These are phyloP conservation scores for Gymnopus androsaceus DNA, from an alignment of 1,284 basidiomycete species.

Conservation along the genomic window DNA sequence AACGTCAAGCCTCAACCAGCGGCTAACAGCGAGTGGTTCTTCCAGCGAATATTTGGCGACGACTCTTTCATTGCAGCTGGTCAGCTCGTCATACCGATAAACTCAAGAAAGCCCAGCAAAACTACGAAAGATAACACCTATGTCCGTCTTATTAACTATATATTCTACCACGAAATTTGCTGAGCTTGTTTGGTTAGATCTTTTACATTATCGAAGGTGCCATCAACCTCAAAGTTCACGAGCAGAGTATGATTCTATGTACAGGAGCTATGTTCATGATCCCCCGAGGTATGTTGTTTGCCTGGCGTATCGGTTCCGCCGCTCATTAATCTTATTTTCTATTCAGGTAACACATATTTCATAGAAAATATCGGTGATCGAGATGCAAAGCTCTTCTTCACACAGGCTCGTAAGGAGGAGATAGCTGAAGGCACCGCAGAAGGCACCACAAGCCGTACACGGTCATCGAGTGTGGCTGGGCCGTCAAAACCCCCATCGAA, in stretches of 20 bases:
- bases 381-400: conserved; percentile 87
- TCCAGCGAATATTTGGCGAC: conserved; percentile 95
- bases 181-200: conserved; percentile 51
- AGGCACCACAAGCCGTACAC: not conserved
- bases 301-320: not conserved
- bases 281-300: conserved; percentile 69
- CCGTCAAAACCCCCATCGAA: not conserved
- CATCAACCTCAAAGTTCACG: conserved; percentile 82
- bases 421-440: conserved; percentile 22
- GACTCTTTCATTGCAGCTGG: conserved; percentile 91
- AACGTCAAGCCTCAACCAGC: conserved; percentile 63
- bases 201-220: conserved; percentile 90
- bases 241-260: conserved; percentile 76
- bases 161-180: not conserved
- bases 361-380: conserved; percentile 87
- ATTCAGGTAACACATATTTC: conserved; percentile 83
- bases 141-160: conserved; percentile 52
- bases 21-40: conserved; percentile 72
- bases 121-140: conserved; percentile 93
- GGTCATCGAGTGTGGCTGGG: conserved; percentile 6
- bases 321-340: conserved; percentile 2
- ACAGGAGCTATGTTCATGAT: conserved; percentile 89
- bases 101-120: conserved; percentile 83
- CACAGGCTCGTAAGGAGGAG: conserved; percentile 81
- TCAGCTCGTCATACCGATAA: conserved; percentile 78